Conservation (phyloP, 75 land plant genomes). For the Pinus tabuliformis region DNA sequence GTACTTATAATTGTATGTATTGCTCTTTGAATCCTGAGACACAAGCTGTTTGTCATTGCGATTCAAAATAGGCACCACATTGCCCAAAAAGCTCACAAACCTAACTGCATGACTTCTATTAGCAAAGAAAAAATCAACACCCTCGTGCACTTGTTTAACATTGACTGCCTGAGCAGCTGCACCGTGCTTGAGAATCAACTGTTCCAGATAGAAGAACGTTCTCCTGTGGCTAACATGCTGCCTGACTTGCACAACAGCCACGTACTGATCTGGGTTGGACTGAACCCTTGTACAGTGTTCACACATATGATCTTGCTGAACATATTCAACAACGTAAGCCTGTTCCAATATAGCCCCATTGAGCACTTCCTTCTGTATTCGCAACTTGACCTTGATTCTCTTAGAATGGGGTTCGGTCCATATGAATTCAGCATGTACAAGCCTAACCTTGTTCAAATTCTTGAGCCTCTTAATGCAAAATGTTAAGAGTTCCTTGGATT, state of each 20-base stretch:
- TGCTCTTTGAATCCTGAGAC: slow-evolving; percentile 81
- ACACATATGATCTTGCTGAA: slow-evolving; percentile 64
- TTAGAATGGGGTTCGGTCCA: slow-evolving; percentile 89
- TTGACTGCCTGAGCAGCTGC: slow-evolving; percentile 57
- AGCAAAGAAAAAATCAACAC: slow-evolving; percentile 74
- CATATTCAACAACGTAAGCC: slow-evolving; percentile 63
- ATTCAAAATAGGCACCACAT: slow-evolving; percentile 44
- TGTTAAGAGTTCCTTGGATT: slow-evolving; percentile 69
- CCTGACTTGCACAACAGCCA: slow-evolving; percentile 68
- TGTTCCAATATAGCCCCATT: slow-evolving; percentile 71
- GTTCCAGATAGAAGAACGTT: slow-evolving; percentile 76
- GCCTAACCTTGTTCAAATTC: slow-evolving; percentile 36
- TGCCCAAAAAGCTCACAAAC: slow-evolving; percentile 56
- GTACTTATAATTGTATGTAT: slow-evolving; percentile 68
- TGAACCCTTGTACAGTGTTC: slow-evolving; percentile 55
- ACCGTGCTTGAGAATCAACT: slow-evolving; percentile 72
- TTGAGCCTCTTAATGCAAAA: slow-evolving; percentile 67
- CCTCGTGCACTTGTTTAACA: slow-evolving; percentile 56
- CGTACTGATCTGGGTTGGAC: slow-evolving; percentile 80
- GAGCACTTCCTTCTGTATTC: slow-evolving; percentile 62
- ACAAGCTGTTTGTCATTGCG: slow-evolving; percentile 71
- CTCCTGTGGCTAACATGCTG: slow-evolving; percentile 78
- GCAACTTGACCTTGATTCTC: slow-evolving; percentile 62
- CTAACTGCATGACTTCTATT: slow-evolving; percentile 63
- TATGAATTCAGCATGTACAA: slow-evolving; percentile 67